Evolutionary conservation across 2,329 filamentous ascomycete genomes (phyloP).

Genomic region (Sclerotinia spermophila): DNA sequence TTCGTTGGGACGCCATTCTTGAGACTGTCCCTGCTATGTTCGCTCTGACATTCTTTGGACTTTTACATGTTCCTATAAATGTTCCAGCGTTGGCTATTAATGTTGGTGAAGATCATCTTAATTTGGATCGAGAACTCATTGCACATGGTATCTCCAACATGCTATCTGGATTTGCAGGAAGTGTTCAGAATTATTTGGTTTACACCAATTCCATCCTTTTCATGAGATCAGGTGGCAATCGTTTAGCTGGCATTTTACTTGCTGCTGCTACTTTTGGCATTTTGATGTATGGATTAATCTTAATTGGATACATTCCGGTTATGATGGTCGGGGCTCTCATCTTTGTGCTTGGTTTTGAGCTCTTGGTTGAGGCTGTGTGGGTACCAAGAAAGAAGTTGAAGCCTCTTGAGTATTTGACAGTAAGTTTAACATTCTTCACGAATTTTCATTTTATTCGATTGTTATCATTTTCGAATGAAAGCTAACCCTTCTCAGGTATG

Average conservation of each 20-base stretch:
- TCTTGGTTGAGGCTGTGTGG: conserved; percentile 84
- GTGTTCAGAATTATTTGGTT: conserved; percentile 94
- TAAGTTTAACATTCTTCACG: conserved; percentile 38
- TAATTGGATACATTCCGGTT: conserved; percentile 92
- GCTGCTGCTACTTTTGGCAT: conserved; percentile 76
- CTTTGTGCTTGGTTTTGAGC: conserved; percentile 89
- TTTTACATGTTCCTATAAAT: conserved; percentile 96
- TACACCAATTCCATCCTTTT: conserved; percentile 98
- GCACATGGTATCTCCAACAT: conserved; percentile 93
- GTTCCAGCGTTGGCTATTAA: conserved; percentile 89
- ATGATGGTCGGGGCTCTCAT: conserved; percentile 97
- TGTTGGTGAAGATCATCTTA: conserved; percentile 85
- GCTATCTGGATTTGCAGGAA: conserved; percentile 79
- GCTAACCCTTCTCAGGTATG: conserved; percentile 54
- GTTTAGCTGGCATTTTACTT: conserved; percentile 80
- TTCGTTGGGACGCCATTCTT: conserved; percentile 79
- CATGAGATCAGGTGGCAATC: conserved; percentile 82
- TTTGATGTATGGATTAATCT: conserved; percentile 77
- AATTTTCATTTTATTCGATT: not conserved
- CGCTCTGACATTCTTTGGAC: conserved; percentile 93
- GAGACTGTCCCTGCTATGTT: conserved; percentile 92
- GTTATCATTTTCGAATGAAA: not conserved
- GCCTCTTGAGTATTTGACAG: conserved; percentile 81
- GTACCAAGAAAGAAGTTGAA: conserved; percentile 86
- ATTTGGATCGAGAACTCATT: conserved; percentile 86